These are phyloP conservation scores for Fusarium virguliforme DNA, from an alignment of 2,329 filamentous ascomycete species.

Conservation along the genomic window DNA sequence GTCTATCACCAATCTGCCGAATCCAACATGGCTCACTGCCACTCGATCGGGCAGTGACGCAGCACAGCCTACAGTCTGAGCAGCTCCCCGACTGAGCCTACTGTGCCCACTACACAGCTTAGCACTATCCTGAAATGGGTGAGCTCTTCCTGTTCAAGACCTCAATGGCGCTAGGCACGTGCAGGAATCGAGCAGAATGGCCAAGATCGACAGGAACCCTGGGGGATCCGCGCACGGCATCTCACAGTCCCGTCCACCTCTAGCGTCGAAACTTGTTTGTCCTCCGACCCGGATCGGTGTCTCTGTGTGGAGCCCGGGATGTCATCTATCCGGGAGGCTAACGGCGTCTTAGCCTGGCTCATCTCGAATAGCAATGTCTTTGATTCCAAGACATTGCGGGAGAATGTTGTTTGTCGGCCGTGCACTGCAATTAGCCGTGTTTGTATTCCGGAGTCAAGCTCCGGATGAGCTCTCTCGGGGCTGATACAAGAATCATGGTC, in stretches of 20 bases:
- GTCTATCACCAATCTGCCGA: slow-evolving; percentile 10
- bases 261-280: slow-evolving; percentile 29
- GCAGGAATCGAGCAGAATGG: not conserved
- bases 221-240: slow-evolving; percentile 26
- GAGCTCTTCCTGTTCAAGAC: not conserved
- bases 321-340: slow-evolving; percentile 33
- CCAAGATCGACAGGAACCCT: slow-evolving; percentile 36
- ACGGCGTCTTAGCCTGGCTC: slow-evolving; percentile 11
- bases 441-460: not conserved
- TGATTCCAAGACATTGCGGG: slow-evolving; percentile 23
- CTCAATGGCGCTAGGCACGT: slow-evolving; percentile 6
- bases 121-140: not conserved
- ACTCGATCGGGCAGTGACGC: not conserved
- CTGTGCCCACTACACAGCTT: no score
- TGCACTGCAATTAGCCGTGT: not conserved
- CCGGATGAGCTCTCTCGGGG: not conserved
- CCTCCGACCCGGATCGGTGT: not conserved
- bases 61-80: not conserved
- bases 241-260: slow-evolving; percentile 15
- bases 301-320: slow-evolving; percentile 4
- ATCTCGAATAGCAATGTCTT: slow-evolving; percentile 11
- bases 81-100: no score
- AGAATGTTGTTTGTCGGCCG: slow-evolving; percentile 11
- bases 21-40: not conserved
- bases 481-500: not conserved